A percentile compares a stretch with the other conserved stretches of the same genome.
Evolutionary conservation across 2,329 filamentous ascomycete genomes (phyloP).

Genomic region (Tolypocladium tropicale): DNA sequence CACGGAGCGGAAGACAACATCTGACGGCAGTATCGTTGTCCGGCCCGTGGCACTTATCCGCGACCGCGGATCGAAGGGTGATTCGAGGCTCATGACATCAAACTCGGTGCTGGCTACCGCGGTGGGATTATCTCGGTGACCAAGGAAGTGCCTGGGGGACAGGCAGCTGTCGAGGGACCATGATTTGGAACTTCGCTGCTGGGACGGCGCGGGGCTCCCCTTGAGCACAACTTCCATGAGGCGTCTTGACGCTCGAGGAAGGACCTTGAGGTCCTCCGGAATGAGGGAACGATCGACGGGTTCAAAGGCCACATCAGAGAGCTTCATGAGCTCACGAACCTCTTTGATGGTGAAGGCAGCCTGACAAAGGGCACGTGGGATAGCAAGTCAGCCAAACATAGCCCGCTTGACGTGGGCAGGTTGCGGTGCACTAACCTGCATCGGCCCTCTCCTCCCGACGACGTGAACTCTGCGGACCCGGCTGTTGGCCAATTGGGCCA

Average conservation of each 20-base stretch:
- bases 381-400: not conserved
- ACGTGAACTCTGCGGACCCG: slow-evolving; percentile 71
- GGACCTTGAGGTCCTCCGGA: slow-evolving; percentile 53
- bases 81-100: slow-evolving; percentile 45
- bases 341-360: slow-evolving; percentile 96
- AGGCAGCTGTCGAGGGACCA: slow-evolving; percentile 84
- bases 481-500: slow-evolving; percentile 63
- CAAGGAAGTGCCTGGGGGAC: slow-evolving; percentile 61
- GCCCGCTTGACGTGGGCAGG: not conserved
- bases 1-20: slow-evolving; percentile 82
- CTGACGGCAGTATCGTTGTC: slow-evolving; percentile 46
- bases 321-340: slow-evolving; percentile 73
- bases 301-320: slow-evolving; percentile 62
- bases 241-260: slow-evolving; percentile 66
- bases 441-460: slow-evolving; percentile 79
- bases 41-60: slow-evolving; percentile 38
- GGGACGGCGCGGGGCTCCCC: slow-evolving; percentile 46
- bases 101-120: slow-evolving; percentile 59
- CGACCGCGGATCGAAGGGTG: slow-evolving; percentile 42
- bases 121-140: slow-evolving; percentile 30
- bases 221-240: slow-evolving; percentile 74
- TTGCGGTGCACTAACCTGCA: slow-evolving; percentile 52
- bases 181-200: slow-evolving; percentile 42
- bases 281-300: slow-evolving; percentile 57
- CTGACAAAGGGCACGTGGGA: slow-evolving; percentile 26